Evolutionary conservation across 2,329 filamentous ascomycete species (phyloP), one percentile per base, ranked within the genome.

Genomic region (Epichloe sylvatica): DNA sequence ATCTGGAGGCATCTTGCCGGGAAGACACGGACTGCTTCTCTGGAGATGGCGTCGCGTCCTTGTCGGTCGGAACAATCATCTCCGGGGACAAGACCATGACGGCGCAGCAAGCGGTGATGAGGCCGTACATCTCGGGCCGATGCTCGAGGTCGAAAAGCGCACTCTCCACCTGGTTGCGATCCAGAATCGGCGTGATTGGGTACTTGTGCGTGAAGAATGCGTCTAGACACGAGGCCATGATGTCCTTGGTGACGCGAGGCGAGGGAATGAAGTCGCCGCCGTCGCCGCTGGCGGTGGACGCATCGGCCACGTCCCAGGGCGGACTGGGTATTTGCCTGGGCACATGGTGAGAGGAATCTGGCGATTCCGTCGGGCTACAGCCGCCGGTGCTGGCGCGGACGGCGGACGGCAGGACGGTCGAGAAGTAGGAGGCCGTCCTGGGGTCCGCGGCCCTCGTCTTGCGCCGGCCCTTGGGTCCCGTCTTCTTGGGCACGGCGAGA

Each of bases 171-270:
- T 55, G n/a, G 9, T 50, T 49, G 1, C 54, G 57, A 43, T 64
- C 48, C 1, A 65, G 23, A 13, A 66, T 60, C 0, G 63, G 63
- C 15, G 62, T 65, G 3, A 66, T 59, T 0, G 62, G 61, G 17
- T 65, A 65, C 46, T 65, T 66, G 46, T 65, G 62, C 30, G 52
- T 57, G 43, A 65, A 64, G 23, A 62, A 66, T 1, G 57, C 62
- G 42, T 64, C 56, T 0, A 66, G 37, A 17, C 60, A 64, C 43
- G 55, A 56, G 38, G 35, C 46, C 15, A 64, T 49, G 3, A 61
- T 46, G 3, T 52, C 40, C 2, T 46, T 49, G 39, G 46, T 49
- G 34, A 49, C 21, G 40, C 19, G n/a, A 11, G 46, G 40, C 34
- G 46, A 49, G 30, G 40, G 46, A 11, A 42, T 2, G 33, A 49